Percentiles rank a stretch among this genome's conserved stretches.
Conservation (phyloP, 805 yeast genomes). For the Cyberlindnera nakhonratchasimensis region DNA sequence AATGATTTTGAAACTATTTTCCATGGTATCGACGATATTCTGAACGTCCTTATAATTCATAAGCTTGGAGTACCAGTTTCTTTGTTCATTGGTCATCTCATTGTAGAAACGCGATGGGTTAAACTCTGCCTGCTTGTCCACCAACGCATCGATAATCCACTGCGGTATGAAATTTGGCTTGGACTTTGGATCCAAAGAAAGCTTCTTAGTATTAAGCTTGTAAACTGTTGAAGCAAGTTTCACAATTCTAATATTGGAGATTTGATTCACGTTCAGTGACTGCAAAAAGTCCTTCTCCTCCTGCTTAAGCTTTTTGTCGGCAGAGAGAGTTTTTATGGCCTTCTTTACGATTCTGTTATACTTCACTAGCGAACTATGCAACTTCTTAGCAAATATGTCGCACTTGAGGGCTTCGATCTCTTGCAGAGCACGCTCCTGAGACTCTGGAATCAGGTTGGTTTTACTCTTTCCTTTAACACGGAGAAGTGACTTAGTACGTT, state of each 20-base stretch:
- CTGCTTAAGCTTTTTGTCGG: constrained; percentile 14
- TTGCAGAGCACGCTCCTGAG: constrained; percentile 37
- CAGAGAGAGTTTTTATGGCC: constrained; percentile 16
- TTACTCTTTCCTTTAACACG: constrained; percentile 33
- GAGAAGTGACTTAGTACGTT: constrained; percentile 40
- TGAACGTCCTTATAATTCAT: constrained; percentile 44
- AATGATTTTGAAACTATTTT: constrained; percentile 36
- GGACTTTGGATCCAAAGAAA: not conserved
- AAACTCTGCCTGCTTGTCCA: constrained; percentile 28
- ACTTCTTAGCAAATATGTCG: constrained; percentile 46
- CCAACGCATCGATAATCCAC: constrained; percentile 26
- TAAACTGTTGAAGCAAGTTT: constrained; percentile 19
- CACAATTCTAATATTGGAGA: constrained; percentile 23
- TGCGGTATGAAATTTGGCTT: constrained; percentile 20
- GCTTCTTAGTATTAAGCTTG: constrained; percentile 15
- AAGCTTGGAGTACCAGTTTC: constrained; percentile 38
- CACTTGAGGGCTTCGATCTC: constrained; percentile 44
- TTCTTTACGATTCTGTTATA: constrained; percentile 37
- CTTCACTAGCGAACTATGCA: constrained; percentile 42
- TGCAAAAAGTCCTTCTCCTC: constrained; percentile 22
- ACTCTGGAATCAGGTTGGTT: constrained; percentile 38
- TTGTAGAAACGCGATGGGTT: constrained; percentile 49
- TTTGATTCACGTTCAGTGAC: constrained; percentile 25
- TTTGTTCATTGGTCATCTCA: constrained; percentile 30
- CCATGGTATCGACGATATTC: constrained; percentile 40